Conservation (phyloP, 2,329 filamentous ascomycete species). For the Diaporthe vaccinii region DNA sequence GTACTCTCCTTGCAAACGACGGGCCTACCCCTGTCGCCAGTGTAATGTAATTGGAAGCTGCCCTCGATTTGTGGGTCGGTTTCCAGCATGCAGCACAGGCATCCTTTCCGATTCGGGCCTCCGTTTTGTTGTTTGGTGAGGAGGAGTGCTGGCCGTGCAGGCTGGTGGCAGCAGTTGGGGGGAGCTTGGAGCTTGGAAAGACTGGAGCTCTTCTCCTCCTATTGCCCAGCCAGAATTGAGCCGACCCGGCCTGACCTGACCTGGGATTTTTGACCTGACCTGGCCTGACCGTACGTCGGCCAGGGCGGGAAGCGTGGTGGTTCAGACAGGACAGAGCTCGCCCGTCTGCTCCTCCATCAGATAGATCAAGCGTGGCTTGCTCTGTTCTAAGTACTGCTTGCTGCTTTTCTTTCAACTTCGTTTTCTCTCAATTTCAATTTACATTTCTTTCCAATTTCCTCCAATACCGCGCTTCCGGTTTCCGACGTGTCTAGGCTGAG, state of each 20-base stretch:
- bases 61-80: constrained; percentile 12
- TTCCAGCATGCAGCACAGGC: constrained; percentile 11
- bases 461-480: too few relatives aligned
- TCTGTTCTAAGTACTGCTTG: not conserved
- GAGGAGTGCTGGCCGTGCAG: not conserved
- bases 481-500: not conserved
- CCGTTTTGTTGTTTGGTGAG: constrained; percentile 22
- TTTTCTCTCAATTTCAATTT: not conserved
- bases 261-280: not conserved
- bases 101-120: constrained; percentile 27
- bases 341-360: not conserved
- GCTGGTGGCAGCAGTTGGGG: not conserved
- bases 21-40: constrained; percentile 14
- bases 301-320: not conserved
- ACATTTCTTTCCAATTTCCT: too few relatives aligned
- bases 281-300: not conserved
- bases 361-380: not conserved
- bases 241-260: not conserved
- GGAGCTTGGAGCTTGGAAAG: constrained; percentile 2
- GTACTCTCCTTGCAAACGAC: constrained; percentile 24
- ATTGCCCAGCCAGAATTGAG: constrained; percentile 5
- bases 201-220: constrained; percentile 17
- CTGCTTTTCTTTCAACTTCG: not conserved
- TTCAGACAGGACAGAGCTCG: not conserved
- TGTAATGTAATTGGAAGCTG: constrained; percentile 17